Evolutionary conservation across 306 rosid genomes (phyloP).

Genomic region (Lablab purpureus): DNA sequence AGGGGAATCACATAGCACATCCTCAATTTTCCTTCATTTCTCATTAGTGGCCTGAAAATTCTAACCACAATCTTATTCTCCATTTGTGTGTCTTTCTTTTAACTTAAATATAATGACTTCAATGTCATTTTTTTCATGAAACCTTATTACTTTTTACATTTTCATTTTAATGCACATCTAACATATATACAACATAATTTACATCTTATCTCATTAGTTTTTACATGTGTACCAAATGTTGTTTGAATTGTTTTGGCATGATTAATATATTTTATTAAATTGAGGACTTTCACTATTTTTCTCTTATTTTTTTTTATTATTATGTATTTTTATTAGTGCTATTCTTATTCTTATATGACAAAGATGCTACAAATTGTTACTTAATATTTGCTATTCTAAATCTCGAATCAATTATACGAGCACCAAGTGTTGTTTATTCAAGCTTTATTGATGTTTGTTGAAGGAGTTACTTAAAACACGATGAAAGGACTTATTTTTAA

Average conservation of each 20-base stretch:
- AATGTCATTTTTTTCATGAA: too few relatives aligned
- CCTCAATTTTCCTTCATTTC: constrained; percentile 59
- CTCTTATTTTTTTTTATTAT: background rate
- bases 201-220: too few relatives aligned
- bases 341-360: constrained; percentile 56
- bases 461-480: constrained; percentile 54
- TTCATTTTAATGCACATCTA: background rate
- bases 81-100: background rate
- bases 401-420: constrained; percentile 55
- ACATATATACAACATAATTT: background rate
- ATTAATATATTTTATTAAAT: background rate
- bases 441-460: constrained; percentile 51
- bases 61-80: constrained; percentile 26
- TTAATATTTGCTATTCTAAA: constrained; percentile 76
- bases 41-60: constrained; percentile 87
- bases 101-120: background rate
- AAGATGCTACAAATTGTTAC: constrained; percentile 80
- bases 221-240: background rate
- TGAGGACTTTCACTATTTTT: background rate
- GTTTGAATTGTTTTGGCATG: constrained; percentile 8
- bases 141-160: background rate
- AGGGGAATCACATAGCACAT: constrained; percentile 26
- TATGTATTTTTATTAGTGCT: too few relatives aligned
- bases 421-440: constrained; percentile 61
- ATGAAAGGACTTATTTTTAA: constrained; percentile 59